Conservation (phyloP, 192 early-diverging fungal species). For the Coemansia umbellata region DNA sequence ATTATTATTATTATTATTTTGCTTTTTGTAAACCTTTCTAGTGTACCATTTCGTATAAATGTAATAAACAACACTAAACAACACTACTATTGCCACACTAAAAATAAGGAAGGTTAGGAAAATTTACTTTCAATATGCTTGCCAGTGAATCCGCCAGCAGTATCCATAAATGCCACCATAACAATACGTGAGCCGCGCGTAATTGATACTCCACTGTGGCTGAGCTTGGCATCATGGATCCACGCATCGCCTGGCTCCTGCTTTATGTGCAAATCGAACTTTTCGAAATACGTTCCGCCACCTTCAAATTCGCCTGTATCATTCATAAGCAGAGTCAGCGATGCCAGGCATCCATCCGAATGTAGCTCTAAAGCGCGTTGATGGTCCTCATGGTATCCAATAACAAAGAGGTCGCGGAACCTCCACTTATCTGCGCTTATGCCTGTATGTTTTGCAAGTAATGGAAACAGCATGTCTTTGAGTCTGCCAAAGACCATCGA, state of each 20-base stretch:
- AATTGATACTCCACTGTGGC: slow-evolving; percentile 46
- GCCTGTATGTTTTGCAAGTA: slow-evolving; percentile 21
- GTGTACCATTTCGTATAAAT: too few species aligned
- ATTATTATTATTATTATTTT: too few species aligned
- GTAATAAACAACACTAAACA: too few species aligned
- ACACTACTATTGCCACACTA: too few species aligned
- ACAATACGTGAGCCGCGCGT: slow-evolving; percentile 39
- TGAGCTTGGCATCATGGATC: slow-evolving; percentile 47
- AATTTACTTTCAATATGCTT: too few species aligned
- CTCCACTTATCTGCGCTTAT: slow-evolving; percentile 27
- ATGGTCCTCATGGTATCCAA: slow-evolving; percentile 45
- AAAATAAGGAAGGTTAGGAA: too few species aligned
- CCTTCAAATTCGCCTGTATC: slow-evolving; percentile 48
- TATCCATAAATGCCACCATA: slow-evolving; percentile 56
- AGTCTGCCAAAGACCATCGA: slow-evolving; percentile 2
- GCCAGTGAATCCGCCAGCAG: slow-evolving; percentile 20
- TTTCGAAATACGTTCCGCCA: slow-evolving; percentile 52
- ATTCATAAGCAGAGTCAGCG: slow-evolving; percentile 54
- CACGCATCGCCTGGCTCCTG: slow-evolving; percentile 46
- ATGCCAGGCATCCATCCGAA: slow-evolving; percentile 56
- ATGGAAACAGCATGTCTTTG: slow-evolving; percentile 2
- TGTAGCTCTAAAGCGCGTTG: slow-evolving; percentile 48
- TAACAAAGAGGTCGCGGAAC: slow-evolving; percentile 51
- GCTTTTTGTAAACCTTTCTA: too few species aligned
- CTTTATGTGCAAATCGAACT: slow-evolving; percentile 9